Percentiles rank a stretch among this genome's conserved stretches.
These are phyloP conservation scores for Agaricus bisporus DNA, from an alignment of 768 basidiomycete species.

Conservation along the genomic window DNA sequence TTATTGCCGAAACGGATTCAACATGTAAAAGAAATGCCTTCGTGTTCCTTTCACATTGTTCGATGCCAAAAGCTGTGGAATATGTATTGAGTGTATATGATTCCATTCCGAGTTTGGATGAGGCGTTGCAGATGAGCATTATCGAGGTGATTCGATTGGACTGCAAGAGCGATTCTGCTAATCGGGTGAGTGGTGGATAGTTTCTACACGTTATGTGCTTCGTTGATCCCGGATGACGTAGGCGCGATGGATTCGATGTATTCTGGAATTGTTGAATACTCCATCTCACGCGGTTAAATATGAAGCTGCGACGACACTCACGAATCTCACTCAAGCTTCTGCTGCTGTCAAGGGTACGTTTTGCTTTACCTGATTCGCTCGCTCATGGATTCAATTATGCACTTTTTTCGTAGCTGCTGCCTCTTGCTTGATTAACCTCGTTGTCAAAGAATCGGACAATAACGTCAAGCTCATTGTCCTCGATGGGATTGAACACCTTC, in stretches of 20 bases:
- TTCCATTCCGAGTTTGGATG: constrained; percentile 75
- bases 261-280: constrained; percentile 88
- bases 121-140: constrained; percentile 90
- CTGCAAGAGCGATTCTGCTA: constrained; percentile 76
- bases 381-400: neutral
- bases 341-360: constrained; percentile 86
- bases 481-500: constrained; percentile 79
- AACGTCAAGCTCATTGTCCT: constrained; percentile 98
- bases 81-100: constrained; percentile 87
- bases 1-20: constrained; percentile 91
- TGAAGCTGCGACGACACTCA: constrained; percentile 93
- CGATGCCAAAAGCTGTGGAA: constrained; percentile 88
- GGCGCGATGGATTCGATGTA: constrained; percentile 91
- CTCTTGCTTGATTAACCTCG: constrained; percentile 78
- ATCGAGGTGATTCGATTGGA: constrained; percentile 92
- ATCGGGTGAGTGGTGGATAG: constrained; percentile 51
- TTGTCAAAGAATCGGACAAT: constrained; percentile 95
- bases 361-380: neutral
- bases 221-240: constrained; percentile 21
- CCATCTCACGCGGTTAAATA: constrained; percentile 94
- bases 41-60: constrained; percentile 82
- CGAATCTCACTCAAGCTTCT: constrained; percentile 90
- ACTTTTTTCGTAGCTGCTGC: constrained; percentile 65
- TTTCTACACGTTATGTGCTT: neutral
- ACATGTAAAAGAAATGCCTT: constrained; percentile 98